Conservation (phyloP, 2,329 filamentous ascomycete species). For the Rhytidhysteron rufulum region DNA sequence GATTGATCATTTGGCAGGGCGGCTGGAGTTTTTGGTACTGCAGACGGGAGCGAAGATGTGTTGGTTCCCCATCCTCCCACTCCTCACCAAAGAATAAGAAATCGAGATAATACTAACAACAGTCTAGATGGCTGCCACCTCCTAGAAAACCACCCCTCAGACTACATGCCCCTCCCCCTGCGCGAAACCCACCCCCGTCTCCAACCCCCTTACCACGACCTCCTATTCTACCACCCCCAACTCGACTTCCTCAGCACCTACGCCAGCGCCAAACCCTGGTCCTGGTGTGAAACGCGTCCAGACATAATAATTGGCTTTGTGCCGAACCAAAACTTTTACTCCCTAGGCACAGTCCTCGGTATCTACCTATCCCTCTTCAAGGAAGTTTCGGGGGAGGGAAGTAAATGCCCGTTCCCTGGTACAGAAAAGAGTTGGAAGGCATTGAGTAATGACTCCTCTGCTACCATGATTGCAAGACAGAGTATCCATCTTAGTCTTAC, state of each 20-base stretch:
- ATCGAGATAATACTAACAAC: constrained; percentile 5
- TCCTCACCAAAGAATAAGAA: constrained; percentile 33
- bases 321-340: constrained; percentile 39
- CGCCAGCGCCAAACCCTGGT: constrained; percentile 34
- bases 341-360: constrained; percentile 31
- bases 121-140: constrained; percentile 42
- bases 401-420: constrained; percentile 38
- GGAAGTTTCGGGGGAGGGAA: constrained; percentile 35
- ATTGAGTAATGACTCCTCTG: constrained; percentile 33
- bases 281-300: constrained; percentile 37
- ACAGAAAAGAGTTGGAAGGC: constrained; percentile 33
- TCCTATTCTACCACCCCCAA: constrained; percentile 42
- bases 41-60: constrained; percentile 35
- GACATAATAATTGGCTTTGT: constrained; percentile 43
- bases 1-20: constrained; percentile 17
- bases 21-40: constrained; percentile 23
- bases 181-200: constrained; percentile 18
- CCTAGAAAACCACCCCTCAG: constrained; percentile 34
- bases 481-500: constrained; percentile 40
- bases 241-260: constrained; percentile 35
- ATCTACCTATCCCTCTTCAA: constrained; percentile 36
- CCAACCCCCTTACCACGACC: constrained; percentile 26
- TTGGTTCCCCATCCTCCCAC: constrained; percentile 28
- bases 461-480: constrained; percentile 40
- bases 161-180: constrained; percentile 24